Conservation (phyloP, 306 rosid genomes). For the Argentina anserina region DNA sequence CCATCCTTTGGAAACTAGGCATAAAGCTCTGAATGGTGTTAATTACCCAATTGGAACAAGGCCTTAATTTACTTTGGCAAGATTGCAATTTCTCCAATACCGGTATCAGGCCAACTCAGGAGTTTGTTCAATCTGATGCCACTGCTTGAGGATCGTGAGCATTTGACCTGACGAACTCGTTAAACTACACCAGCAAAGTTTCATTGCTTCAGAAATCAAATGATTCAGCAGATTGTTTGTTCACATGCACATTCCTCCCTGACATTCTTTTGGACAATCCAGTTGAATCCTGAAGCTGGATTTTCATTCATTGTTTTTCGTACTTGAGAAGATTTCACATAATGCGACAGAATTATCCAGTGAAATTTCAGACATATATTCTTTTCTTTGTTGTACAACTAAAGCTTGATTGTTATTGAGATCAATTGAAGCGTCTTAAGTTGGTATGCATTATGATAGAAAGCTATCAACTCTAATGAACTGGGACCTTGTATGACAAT, state of each 20-base stretch:
- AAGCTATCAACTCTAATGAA: neutral
- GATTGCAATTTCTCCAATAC: neutral
- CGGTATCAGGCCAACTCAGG: neutral
- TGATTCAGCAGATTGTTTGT: neutral
- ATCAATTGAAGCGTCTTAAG: neutral
- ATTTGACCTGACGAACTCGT: neutral
- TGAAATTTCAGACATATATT: neutral
- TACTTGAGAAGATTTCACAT: neutral
- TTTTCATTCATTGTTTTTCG: neutral
- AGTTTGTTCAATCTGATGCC: neutral
- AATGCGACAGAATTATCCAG: neutral
- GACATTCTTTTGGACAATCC: neutral
- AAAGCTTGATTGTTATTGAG: neutral
- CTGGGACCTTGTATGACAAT: neutral
- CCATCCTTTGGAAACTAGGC: neutral
- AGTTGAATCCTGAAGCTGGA: neutral
- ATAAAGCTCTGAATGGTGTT: neutral
- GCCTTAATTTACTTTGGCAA: neutral
- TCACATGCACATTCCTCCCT: neutral
- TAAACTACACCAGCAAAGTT: neutral
- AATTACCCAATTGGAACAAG: neutral
- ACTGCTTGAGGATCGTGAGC: neutral
- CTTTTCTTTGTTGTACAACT: neutral
- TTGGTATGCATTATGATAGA: neutral
- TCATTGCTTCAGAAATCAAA: conserved; percentile 1